Percentiles rank a stretch among this genome's conserved stretches.
These are phyloP conservation scores for Rhexocercosporidium sp. DNA, from an alignment of 2,329 filamentous ascomycete genomes.

Conservation along the genomic window DNA sequence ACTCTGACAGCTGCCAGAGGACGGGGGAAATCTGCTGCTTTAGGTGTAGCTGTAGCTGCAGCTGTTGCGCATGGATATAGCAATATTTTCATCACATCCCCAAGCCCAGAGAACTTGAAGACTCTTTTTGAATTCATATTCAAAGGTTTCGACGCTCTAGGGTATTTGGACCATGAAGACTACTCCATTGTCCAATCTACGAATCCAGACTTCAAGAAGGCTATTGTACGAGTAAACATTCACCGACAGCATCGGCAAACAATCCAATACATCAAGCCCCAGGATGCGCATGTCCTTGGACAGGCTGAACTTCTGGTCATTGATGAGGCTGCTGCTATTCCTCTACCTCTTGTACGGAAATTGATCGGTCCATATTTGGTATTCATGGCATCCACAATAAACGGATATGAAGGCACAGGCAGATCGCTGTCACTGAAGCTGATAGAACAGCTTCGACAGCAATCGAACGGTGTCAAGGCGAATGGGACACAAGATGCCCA, in stretches of 20 bases:
- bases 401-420: constrained; percentile 97
- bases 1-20: constrained; percentile 92
- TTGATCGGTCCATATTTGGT: constrained; percentile 96
- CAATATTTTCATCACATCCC: constrained; percentile 99
- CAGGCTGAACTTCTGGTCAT: constrained; percentile 96
- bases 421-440: constrained; percentile 93
- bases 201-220: constrained; percentile 98
- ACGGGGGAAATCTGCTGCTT: constrained; percentile 93
- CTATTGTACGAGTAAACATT: constrained; percentile 95
- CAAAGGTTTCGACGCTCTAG: constrained; percentile 94
- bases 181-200: constrained; percentile 99
- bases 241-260: constrained; percentile 95
- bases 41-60: constrained; percentile 92
- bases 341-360: constrained; percentile 88
- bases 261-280: constrained; percentile 97
- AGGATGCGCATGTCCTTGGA: constrained; percentile 92
- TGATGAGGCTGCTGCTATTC: constrained; percentile 96
- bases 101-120: constrained; percentile 97
- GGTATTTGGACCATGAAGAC: constrained; percentile 93
- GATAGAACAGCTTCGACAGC: constrained; percentile 94
- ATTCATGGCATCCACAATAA: constrained; percentile 99
- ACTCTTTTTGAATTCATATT: constrained; percentile 98
- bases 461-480: constrained; percentile 69
- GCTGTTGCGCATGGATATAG: constrained; percentile 96
- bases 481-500: constrained; percentile 63